A percentile compares a stretch with the other conserved stretches of the same genome.
Evolutionary conservation across 2,329 filamentous ascomycete species (phyloP).

Genomic region (Fusarium oxysporum): DNA sequence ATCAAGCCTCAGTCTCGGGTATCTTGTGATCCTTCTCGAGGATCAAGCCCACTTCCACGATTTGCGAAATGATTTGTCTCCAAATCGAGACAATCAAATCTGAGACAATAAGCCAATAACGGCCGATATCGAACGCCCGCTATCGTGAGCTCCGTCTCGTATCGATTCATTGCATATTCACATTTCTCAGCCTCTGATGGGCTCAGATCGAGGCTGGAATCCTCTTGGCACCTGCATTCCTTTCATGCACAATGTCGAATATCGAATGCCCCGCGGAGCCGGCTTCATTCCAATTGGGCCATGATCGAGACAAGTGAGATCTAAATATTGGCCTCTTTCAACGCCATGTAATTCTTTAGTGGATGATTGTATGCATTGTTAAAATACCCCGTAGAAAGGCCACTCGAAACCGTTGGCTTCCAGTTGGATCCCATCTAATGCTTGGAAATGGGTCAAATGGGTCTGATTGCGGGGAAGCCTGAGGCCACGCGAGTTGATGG

Average conservation of each 20-base stretch:
- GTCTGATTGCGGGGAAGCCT: constrained; percentile 28
- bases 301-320: constrained; percentile 22
- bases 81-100: not conserved
- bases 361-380: constrained; percentile 10
- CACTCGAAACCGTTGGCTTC: not conserved
- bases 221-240: constrained; percentile 26
- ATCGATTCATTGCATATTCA: constrained; percentile 1
- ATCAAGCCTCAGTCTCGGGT: not conserved
- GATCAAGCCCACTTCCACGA: constrained; percentile 17
- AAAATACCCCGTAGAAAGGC: constrained; percentile 2
- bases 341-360: constrained; percentile 1
- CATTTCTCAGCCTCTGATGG: constrained; percentile 12
- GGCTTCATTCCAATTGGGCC: constrained; percentile 40
- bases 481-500: constrained; percentile 28
- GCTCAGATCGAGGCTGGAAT: constrained; percentile 23
- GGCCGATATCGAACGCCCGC: constrained; percentile 9
- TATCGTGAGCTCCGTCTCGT: constrained; percentile 1
- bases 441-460: not conserved
- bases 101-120: constrained; percentile 10
- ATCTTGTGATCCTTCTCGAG: constrained; percentile 3
- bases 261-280: constrained; percentile 33
- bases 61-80: constrained; percentile 10
- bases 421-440: not conserved
- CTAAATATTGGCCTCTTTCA: constrained; percentile 10
- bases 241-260: constrained; percentile 35